Evolutionary conservation across 2,329 filamentous ascomycete species (phyloP).

Genomic region (Pseudogymnoascus sp.): DNA sequence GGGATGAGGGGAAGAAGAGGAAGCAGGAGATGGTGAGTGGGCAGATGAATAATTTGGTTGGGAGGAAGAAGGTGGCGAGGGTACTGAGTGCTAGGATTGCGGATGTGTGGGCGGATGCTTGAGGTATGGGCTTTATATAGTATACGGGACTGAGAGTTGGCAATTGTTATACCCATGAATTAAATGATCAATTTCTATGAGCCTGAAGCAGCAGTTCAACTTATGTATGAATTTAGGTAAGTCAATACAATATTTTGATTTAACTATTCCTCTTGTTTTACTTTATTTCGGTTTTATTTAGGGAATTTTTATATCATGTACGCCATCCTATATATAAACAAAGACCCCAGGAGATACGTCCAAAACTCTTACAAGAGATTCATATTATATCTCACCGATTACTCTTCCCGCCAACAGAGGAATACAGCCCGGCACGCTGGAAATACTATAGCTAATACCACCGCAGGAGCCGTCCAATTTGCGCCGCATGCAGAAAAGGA

Average conservation of each 20-base stretch:
- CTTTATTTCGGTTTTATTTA: not conserved
- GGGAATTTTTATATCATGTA: not conserved
- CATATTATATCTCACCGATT: not conserved
- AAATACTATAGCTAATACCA: no score
- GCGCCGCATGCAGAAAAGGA: not conserved
- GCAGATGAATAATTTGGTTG: constrained; percentile 49
- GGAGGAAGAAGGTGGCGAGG: constrained; percentile 60
- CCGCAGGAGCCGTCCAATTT: no score
- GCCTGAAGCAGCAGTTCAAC: not conserved
- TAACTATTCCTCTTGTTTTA: not conserved
- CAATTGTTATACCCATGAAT: not conserved
- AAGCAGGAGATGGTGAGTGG: constrained; percentile 52
- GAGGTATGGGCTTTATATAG: constrained; percentile 14
- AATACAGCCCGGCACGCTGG: no score
- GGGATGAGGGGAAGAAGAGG: constrained; percentile 39
- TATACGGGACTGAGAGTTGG: not conserved
- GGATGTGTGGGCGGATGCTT: constrained; percentile 58
- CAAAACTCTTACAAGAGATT: not conserved
- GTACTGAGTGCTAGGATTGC: constrained; percentile 60
- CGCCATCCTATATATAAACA: not conserved
- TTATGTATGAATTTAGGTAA: not conserved
- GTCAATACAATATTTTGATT: not conserved
- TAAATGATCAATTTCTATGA: not conserved
- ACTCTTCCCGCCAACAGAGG: no score
- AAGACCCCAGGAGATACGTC: no score